A percentile compares a stretch with the other conserved stretches of the same genome.
Conservation (phyloP, 805 yeast species). For the Myxozyma kluyveri region DNA sequence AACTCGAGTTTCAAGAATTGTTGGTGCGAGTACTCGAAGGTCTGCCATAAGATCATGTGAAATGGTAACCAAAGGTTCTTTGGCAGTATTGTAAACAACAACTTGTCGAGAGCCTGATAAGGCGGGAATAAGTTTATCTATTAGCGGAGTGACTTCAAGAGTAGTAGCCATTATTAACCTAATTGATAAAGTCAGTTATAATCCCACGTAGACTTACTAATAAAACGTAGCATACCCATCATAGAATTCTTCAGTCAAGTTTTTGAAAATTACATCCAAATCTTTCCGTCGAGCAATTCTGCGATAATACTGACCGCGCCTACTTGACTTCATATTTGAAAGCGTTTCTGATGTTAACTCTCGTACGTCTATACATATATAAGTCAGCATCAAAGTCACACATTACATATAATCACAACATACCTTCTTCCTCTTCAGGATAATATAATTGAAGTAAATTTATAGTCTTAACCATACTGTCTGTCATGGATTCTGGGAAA, state of each 20-base stretch:
- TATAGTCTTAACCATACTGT: slow-evolving; percentile 61
- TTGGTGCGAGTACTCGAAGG: slow-evolving; percentile 73
- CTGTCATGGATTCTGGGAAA: slow-evolving; percentile 48
- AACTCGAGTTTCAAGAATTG: slow-evolving; percentile 75
- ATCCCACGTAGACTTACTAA: slow-evolving; percentile 14
- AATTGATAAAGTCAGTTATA: slow-evolving; percentile 51
- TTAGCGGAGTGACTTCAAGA: slow-evolving; percentile 61
- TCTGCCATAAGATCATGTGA: slow-evolving; percentile 66
- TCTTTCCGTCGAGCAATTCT: slow-evolving; percentile 57
- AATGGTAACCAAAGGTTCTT: slow-evolving; percentile 73
- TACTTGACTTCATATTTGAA: slow-evolving; percentile 54
- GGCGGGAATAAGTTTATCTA: slow-evolving; percentile 59
- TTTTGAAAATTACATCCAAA: slow-evolving; percentile 25
- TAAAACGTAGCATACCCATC: slow-evolving; percentile 22
- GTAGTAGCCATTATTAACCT: slow-evolving; percentile 73
- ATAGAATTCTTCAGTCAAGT: slow-evolving; percentile 33
- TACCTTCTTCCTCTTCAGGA: slow-evolving; percentile 60
- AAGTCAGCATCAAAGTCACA: neutral
- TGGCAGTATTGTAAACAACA: slow-evolving; percentile 75
- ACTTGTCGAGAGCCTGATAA: slow-evolving; percentile 85
- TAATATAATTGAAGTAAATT: slow-evolving; percentile 78
- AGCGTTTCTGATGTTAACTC: slow-evolving; percentile 51
- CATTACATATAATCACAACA: slow-evolving; percentile 39
- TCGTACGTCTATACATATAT: slow-evolving; percentile 35
- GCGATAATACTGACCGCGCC: slow-evolving; percentile 64